Conservation (phyloP, 2,329 filamentous ascomycete genomes). For the Trichoderma guizhouense region DNA sequence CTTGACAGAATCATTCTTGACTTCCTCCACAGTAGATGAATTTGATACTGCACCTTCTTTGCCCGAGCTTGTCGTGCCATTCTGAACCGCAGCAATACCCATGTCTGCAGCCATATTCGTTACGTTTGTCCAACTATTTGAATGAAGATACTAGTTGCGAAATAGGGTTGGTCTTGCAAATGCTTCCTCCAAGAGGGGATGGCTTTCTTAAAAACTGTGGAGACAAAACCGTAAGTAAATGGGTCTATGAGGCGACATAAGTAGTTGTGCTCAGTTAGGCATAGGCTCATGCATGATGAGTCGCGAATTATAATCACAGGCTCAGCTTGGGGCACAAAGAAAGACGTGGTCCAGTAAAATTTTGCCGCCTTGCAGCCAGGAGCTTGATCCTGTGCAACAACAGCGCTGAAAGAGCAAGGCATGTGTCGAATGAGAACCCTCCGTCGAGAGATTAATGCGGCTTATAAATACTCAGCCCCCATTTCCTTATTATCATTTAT, state of each 20-base stretch:
- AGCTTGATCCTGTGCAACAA: not conserved
- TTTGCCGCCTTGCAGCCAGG: not conserved
- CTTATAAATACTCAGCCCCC: not conserved
- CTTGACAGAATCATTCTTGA: not conserved
- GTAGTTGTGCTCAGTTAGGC: not conserved
- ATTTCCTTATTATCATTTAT: slow-evolving; percentile 3
- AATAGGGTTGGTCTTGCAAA: not conserved
- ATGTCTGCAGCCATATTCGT: slow-evolving; percentile 6
- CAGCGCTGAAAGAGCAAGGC: not conserved
- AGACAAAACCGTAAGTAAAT: not conserved
- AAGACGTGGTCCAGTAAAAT: not conserved
- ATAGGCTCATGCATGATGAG: not conserved
- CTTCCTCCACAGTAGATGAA: not conserved
- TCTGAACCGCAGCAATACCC: not conserved
- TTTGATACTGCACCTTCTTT: not conserved
- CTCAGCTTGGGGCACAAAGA: not conserved
- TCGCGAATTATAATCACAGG: not conserved
- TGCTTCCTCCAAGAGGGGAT: not conserved
- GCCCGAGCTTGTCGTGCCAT: not conserved
- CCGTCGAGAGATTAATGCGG: not conserved
- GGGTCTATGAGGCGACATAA: not conserved
- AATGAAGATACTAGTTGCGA: not conserved
- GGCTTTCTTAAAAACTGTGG: not conserved
- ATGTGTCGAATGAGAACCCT: not conserved
- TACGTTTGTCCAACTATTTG: not conserved